A percentile compares a stretch with the other conserved stretches of the same genome.
phyloP scores from a whole-genome alignment of 1,284 basidiomycete genomes.

The Ganoderma resinaceum region DNA sequence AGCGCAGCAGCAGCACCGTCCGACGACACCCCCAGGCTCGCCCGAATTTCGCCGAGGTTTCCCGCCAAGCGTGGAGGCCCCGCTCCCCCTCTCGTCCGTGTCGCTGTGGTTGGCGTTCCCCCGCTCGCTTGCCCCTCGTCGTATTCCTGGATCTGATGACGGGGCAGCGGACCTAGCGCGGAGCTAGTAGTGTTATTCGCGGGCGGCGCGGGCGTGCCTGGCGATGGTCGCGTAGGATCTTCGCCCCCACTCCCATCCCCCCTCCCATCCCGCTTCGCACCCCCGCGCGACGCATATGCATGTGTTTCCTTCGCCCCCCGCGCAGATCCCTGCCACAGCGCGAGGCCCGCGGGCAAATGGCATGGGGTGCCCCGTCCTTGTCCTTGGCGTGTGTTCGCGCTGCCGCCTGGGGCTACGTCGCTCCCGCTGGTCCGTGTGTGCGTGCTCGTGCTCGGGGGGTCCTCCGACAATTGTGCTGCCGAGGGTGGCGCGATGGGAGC shows the following conservation, averaged over 20 bases:
- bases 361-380: neutral
- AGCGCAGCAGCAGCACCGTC: neutral
- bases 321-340: constrained; percentile 6
- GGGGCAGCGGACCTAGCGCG: neutral
- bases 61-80: constrained; percentile 18
- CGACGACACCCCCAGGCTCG: neutral
- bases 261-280: neutral
- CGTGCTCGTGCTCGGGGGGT: neutral
- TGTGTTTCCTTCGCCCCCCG: neutral
- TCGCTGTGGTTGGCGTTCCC: neutral
- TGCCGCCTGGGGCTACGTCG: neutral
- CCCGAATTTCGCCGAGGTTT: constrained; percentile 29
- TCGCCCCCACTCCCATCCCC: constrained; percentile 4
- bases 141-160: neutral
- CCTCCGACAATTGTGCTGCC: neutral
- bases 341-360: constrained; percentile 8
- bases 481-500: neutral
- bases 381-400: neutral
- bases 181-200: neutral
- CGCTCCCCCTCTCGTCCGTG: neutral
- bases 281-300: neutral
- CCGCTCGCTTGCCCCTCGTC: neutral
- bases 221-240: constrained; percentile 17
- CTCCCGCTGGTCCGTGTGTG: neutral
- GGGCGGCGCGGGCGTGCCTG: constrained; percentile 11